phyloP scores from a whole-genome alignment of 768 basidiomycete species.

The Aureoboletus auriporus region DNA sequence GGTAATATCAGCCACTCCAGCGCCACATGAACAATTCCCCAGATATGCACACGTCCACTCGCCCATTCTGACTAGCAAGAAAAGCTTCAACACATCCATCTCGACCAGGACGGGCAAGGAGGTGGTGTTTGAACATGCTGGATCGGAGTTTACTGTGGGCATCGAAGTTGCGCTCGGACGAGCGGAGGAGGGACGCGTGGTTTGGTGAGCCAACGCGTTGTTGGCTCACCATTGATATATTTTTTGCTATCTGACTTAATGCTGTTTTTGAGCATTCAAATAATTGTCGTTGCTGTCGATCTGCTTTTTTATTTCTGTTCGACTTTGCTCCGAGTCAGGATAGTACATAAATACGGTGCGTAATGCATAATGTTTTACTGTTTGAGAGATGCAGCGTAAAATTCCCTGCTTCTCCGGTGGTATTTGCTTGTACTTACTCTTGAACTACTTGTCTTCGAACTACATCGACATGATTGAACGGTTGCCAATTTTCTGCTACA shows the following conservation, averaged over 20 bases:
- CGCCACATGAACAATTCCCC: conserved; percentile 21
- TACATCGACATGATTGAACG: too few species aligned
- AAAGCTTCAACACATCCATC: conserved; percentile 6
- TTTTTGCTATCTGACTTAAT: neutral
- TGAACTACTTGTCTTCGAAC: too few species aligned
- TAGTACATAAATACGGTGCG: too few species aligned
- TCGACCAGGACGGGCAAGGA: conserved; percentile 15
- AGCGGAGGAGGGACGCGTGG: conserved; percentile 29
- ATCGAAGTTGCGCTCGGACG: conserved; percentile 30
- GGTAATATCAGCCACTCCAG: conserved; percentile 12
- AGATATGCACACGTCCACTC: conserved; percentile 28
- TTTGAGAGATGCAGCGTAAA: too few species aligned
- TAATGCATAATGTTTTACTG: too few species aligned
- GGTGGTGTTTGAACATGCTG: conserved; percentile 24
- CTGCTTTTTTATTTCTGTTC: neutral
- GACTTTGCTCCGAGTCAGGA: too few species aligned
- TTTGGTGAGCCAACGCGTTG: conserved; percentile 21
- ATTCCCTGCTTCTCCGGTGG: too few species aligned
- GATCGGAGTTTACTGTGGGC: conserved; percentile 25
- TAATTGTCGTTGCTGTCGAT: conserved; percentile 18
- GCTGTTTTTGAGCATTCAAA: conserved; percentile 3
- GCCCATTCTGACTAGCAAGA: conserved; percentile 14
- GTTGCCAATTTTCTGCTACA: too few species aligned
- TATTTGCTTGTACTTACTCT: too few species aligned
- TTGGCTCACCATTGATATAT: too few species aligned